phyloP scores from a whole-genome alignment of 352 stramenopile species.

The Phytophthora tentaculata region DNA sequence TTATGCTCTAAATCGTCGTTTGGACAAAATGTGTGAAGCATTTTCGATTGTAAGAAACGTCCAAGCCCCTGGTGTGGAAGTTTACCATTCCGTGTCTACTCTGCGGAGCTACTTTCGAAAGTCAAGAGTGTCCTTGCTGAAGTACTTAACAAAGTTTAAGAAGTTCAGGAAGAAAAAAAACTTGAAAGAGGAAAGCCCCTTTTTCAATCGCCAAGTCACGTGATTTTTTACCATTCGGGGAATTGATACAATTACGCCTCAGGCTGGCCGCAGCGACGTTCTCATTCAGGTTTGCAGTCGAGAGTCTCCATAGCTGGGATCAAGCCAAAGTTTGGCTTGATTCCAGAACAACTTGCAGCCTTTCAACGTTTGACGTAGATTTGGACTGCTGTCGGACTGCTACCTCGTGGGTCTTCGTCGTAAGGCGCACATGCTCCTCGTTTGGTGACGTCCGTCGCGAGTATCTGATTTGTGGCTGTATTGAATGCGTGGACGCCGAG shows the following conservation, averaged over 20 bases:
- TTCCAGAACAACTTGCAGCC: constrained; percentile 21
- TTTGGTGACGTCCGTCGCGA: constrained; percentile 30
- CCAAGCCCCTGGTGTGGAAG: too few species aligned
- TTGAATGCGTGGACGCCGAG: constrained; percentile 37
- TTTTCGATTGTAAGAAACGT: not conserved
- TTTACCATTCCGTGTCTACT: too few species aligned
- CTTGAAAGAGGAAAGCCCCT: too few species aligned
- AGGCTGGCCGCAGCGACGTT: constrained; percentile 46
- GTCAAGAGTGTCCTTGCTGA: too few species aligned
- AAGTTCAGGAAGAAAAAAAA: too few species aligned
- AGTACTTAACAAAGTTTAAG: too few species aligned
- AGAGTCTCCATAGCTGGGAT: constrained; percentile 45
- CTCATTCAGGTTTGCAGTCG: constrained; percentile 44
- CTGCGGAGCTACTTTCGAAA: too few species aligned
- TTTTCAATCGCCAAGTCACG: too few species aligned
- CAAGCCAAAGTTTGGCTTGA: constrained; percentile 34
- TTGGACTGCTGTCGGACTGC: constrained; percentile 79
- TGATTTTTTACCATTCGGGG: too few species aligned
- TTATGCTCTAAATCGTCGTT: constrained; percentile 6
- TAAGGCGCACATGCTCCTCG: constrained; percentile 80
- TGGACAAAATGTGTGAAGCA: constrained; percentile 13
- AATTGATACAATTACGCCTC: too few species aligned
- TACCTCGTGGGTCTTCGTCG: constrained; percentile 77
- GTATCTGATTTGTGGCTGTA: constrained; percentile 40
- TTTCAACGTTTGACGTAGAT: constrained; percentile 42